Conservation (phyloP, 179 eudicot genomes). For the Patellifolia procumbens region DNA sequence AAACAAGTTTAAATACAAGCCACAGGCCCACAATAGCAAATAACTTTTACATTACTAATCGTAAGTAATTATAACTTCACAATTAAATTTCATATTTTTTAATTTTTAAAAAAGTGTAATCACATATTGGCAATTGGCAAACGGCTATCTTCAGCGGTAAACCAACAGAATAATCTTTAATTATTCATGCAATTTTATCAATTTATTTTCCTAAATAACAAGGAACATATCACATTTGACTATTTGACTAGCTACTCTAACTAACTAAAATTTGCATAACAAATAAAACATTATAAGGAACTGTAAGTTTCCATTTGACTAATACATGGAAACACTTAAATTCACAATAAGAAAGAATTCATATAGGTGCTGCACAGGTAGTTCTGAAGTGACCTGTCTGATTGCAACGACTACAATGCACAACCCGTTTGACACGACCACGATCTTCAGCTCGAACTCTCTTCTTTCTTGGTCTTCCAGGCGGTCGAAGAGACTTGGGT, state of each 20-base stretch:
- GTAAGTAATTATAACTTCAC: no score
- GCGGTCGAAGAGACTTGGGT: conserved; percentile 43
- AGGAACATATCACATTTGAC: background rate
- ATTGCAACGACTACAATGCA: conserved; percentile 51
- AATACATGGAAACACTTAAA: conserved; percentile 10
- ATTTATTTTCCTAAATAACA: conserved; percentile 7
- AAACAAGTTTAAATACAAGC: no score
- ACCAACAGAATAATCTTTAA: no score
- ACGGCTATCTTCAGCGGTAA: no score
- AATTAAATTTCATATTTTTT: no score
- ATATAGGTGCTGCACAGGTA: conserved; percentile 41
- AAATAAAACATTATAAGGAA: conserved; percentile 2
- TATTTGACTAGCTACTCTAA: background rate
- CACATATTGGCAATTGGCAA: no score
- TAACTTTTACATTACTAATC: no score
- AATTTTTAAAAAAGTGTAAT: no score
- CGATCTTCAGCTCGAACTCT: conserved; percentile 46
- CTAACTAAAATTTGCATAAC: background rate
- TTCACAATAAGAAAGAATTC: background rate
- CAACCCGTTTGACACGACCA: conserved; percentile 43
- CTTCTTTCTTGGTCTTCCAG: conserved; percentile 46
- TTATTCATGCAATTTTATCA: conserved; percentile 10
- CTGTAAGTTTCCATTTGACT: conserved; percentile 1
- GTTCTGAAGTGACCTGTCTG: conserved; percentile 54
- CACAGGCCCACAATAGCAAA: no score